Base-by-base conservation (phyloP, 2,329 filamentous ascomycete species). In the Sporothrix humicola region DNA sequence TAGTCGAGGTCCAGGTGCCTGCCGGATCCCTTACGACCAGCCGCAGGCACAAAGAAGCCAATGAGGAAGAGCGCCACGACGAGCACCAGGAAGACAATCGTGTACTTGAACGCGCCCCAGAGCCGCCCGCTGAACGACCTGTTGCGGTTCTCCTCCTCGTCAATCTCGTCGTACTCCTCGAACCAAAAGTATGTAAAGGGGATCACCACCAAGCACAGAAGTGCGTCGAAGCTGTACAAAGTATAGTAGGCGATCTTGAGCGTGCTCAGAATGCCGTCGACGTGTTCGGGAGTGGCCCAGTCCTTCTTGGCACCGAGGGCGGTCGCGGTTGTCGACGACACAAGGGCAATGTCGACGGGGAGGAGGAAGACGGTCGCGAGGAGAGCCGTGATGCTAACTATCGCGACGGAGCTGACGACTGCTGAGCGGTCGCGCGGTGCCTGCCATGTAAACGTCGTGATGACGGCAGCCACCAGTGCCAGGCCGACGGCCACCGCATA, bases 141-240 rank as follows among this genome's bases (percentile, higher is more conserved):
- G 1, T 92, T 92, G 80, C 95, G 91, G 44, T 93, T 89, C 78
- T 97, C 93, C 48, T 91, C 88, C 46, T 91, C 88, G 75, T 94
- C 94, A 23, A 95, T 91, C 83, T 98, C 94, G 79, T 98, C 95
- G 77, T 97, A 97, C 82, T 98, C 96, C 81, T 99, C 96, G 79
- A 97, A 96, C 90, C 92, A 98, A 81, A 99, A 99, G 84, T 99
- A 99, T 66, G 95, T 92, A 80, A 99, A 99, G 0, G 96, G 96
- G 23, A 98, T 92, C 61, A 97, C 88, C 20, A 98, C 81, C 63
- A 99, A 86, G 79, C 96, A 99, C 12, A 99, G 88, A 6, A 98
- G 81, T 0, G 94, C 93, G 81, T 99, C 96, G 77, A 98, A 85
- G 78, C 93, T 96, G 84, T 98, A 99, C 0, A 99, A 87, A 0